Conservation (phyloP, 805 yeast genomes). For the Ogataea thermomethanolica region DNA sequence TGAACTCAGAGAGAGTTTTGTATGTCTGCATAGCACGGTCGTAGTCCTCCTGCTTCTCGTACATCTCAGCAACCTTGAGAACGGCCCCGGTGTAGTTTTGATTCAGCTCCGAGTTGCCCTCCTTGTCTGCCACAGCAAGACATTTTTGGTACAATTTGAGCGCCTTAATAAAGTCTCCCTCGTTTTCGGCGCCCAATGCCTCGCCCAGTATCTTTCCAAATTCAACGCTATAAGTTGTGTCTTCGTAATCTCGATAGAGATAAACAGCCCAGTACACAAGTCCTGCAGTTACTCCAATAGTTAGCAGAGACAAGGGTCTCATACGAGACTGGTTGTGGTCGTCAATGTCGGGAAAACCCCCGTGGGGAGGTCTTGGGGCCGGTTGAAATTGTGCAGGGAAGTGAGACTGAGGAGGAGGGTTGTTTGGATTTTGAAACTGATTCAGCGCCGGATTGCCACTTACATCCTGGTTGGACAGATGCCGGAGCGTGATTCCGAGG, state of each 20-base stretch:
- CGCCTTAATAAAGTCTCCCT: constrained; percentile 59
- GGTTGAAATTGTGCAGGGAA: constrained; percentile 2
- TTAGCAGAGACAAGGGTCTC: neutral
- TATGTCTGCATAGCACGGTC: constrained; percentile 29
- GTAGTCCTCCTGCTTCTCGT: constrained; percentile 41
- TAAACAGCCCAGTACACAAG: neutral
- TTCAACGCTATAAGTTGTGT: constrained; percentile 13
- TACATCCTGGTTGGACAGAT: constrained; percentile 9
- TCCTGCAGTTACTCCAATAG: neutral
- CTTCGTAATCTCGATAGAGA: constrained; percentile 6
- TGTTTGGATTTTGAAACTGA: constrained; percentile 25
- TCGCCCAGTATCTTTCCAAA: constrained; percentile 10
- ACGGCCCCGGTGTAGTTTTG: constrained; percentile 89
- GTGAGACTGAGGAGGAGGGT: constrained; percentile 9
- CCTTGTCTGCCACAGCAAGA: constrained; percentile 53
- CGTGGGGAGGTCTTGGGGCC: neutral
- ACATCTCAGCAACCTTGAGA: constrained; percentile 77
- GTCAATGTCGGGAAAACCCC: too few relatives aligned
- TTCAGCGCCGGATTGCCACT: constrained; percentile 23
- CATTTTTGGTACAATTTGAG: constrained; percentile 69
- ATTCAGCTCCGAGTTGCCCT: constrained; percentile 49
- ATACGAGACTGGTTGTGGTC: neutral
- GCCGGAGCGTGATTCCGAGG: neutral
- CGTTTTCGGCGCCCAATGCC: constrained; percentile 20
- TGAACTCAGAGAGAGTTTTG: constrained; percentile 20